These are phyloP conservation scores for Anethum foeniculum DNA, from an alignment of 140 eudicot species.

Conservation along the genomic window DNA sequence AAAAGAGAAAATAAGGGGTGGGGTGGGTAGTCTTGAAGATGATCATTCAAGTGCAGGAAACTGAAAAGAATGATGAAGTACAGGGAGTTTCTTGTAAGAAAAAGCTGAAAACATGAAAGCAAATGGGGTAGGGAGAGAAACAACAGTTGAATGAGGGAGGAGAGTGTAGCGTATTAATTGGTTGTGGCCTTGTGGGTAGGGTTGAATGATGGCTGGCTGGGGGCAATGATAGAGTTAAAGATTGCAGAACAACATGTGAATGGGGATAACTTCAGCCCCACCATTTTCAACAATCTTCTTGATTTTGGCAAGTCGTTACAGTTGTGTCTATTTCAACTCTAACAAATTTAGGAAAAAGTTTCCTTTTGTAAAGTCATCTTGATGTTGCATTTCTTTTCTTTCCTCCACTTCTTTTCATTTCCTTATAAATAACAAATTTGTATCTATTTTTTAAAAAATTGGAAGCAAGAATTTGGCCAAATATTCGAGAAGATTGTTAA, in stretches of 20 bases:
- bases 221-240: not conserved
- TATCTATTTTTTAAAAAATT: too few species aligned
- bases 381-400: not conserved
- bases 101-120: not conserved
- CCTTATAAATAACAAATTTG: too few species aligned
- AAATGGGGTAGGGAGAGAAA: not conserved
- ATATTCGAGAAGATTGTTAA: too few species aligned
- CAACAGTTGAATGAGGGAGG: not conserved
- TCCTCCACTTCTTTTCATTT: not conserved
- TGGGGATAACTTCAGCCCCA: slow-evolving; percentile 10
- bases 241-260: slow-evolving; percentile 9
- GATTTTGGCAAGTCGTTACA: not conserved
- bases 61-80: not conserved
- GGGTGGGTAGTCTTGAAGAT: not conserved
- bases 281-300: not conserved
- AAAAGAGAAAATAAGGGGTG: not conserved
- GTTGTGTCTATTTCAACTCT: not conserved
- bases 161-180: not conserved
- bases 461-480: too few species aligned
- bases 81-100: not conserved
- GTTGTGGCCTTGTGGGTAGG: slow-evolving; percentile 1
- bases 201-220: slow-evolving; percentile 1
- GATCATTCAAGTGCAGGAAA: not conserved
- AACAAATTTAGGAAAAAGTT: not conserved
- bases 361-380: not conserved